Conservation (phyloP, 768 basidiomycete species). For the Pleurotus citrinopileatus region DNA sequence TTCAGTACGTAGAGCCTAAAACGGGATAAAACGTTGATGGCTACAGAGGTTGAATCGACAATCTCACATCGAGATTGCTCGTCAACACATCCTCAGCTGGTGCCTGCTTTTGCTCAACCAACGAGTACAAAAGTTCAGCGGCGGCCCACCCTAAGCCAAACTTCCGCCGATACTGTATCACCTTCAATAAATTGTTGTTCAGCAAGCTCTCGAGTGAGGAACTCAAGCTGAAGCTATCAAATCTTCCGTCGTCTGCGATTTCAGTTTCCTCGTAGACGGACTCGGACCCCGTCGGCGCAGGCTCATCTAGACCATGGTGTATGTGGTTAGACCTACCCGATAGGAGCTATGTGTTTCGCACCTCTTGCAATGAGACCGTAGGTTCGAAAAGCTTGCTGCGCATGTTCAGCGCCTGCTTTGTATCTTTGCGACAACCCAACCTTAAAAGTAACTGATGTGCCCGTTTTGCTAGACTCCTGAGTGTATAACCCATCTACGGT, state of each 20-base stretch:
- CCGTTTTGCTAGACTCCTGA: constrained; percentile 29
- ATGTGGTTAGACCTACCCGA: background rate
- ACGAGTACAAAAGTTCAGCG: constrained; percentile 51
- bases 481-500: constrained; percentile 38
- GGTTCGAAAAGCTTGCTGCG: constrained; percentile 43
- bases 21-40: background rate
- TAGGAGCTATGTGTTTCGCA: background rate
- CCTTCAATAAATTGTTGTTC: constrained; percentile 50
- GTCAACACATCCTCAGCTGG: constrained; percentile 36
- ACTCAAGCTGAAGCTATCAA: constrained; percentile 64
- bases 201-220: constrained; percentile 59
- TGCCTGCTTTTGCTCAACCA: constrained; percentile 43
- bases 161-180: constrained; percentile 49
- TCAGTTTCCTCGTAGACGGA: constrained; percentile 23
- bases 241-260: constrained; percentile 35
- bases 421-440: constrained; percentile 60
- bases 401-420: constrained; percentile 55
- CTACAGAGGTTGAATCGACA: background rate
- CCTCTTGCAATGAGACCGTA: constrained; percentile 44
- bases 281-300: background rate
- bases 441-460: constrained; percentile 45
- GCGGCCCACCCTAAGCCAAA: constrained; percentile 67
- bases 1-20: constrained; percentile 33
- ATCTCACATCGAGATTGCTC: constrained; percentile 26
- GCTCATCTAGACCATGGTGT: background rate